phyloP scores from a whole-genome alignment of 1,284 basidiomycete species.

The Trichosporon sp. region DNA sequence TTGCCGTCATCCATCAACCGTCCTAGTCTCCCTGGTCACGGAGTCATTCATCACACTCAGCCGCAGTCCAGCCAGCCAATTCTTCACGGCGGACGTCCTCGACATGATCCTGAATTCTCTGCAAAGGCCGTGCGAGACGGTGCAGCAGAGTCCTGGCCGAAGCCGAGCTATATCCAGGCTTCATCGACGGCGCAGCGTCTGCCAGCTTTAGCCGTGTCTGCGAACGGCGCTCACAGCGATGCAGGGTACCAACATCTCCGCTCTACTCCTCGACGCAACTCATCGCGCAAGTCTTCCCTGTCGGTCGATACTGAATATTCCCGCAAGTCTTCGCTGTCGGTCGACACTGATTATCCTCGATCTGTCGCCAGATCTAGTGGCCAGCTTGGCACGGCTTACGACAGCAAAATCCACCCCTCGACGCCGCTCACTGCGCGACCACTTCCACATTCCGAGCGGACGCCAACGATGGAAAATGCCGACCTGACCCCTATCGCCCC shows the following conservation, averaged over 20 bases:
- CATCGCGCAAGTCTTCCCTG: too few species aligned
- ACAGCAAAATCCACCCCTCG: neutral
- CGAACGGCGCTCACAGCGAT: neutral
- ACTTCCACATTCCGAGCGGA: neutral
- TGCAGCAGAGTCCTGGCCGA: too few species aligned
- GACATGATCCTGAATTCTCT: neutral
- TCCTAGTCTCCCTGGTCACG: neutral
- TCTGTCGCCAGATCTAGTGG: neutral
- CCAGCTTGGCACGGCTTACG: neutral
- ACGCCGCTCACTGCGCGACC: neutral
- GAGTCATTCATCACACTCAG: neutral
- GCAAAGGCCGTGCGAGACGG: neutral
- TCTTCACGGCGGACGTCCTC: neutral
- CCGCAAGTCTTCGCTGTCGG: neutral
- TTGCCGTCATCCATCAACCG: neutral
- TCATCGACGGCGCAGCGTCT: neutral
- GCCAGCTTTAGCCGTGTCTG: neutral
- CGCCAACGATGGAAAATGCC: neutral
- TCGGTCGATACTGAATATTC: neutral
- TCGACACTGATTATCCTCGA: neutral
- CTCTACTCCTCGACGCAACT: neutral
- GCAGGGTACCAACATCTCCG: neutral
- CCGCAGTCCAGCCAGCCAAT: neutral
- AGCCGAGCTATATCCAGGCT: neutral
- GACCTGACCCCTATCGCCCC: slow-evolving; percentile 7